phyloP scores from a whole-genome alignment of 345 rosid genomes.

The Gossypium thurberi region DNA sequence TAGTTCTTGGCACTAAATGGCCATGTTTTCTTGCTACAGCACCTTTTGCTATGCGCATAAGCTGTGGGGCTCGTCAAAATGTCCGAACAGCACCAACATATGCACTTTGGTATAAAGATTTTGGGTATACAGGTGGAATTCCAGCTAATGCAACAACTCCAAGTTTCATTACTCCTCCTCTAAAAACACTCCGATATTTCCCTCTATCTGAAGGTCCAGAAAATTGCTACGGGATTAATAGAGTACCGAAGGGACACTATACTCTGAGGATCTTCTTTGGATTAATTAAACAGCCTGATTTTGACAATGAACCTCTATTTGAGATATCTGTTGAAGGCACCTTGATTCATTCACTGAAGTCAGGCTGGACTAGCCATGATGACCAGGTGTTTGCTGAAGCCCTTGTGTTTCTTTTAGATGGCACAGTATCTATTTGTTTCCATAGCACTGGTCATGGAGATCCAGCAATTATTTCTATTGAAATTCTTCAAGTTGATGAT shows the following conservation, averaged over 20 bases:
- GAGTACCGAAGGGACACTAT: conserved; percentile 80
- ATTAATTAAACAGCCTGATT: conserved; percentile 28
- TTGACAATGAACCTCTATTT: conserved; percentile 75
- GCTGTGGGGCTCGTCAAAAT: conserved; percentile 76
- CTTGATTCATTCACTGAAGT: conserved; percentile 59
- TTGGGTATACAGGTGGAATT: conserved; percentile 88
- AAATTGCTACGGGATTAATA: conserved; percentile 68
- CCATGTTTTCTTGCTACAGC: conserved; percentile 36
- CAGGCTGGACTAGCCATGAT: conserved; percentile 84
- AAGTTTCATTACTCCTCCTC: conserved; percentile 57
- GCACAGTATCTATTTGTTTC: conserved; percentile 71
- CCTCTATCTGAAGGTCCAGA: conserved; percentile 88
- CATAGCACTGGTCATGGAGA: conserved; percentile 99
- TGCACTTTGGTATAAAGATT: conserved; percentile 82
- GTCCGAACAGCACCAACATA: conserved; percentile 63
- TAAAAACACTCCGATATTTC: conserved; percentile 73
- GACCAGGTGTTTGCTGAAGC: conserved; percentile 84
- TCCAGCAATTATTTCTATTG: conserved; percentile 77
- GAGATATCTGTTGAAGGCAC: conserved; percentile 91
- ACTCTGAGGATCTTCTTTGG: conserved; percentile 80
- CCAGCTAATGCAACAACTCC: conserved; percentile 57
- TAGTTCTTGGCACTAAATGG: background rate
- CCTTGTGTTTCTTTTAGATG: conserved; percentile 55
- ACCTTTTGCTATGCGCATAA: conserved; percentile 84
- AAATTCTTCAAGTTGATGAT: conserved; percentile 83